Evolutionary conservation across 140 eudicot genomes (phyloP).

Genomic region (Oenanthe javanica): DNA sequence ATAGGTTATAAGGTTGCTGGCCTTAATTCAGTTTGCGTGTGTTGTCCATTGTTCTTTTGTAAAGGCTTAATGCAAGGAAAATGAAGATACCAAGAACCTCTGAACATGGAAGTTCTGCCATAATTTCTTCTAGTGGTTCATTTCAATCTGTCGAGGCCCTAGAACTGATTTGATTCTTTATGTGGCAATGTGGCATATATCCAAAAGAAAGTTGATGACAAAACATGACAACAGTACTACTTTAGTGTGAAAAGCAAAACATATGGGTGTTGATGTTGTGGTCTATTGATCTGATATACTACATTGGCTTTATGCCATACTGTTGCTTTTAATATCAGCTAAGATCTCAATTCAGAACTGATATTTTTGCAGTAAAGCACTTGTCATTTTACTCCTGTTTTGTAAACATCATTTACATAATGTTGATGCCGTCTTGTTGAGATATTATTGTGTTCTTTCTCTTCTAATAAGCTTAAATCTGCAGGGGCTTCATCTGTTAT

Average conservation of each 20-base stretch:
- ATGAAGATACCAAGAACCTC: background rate
- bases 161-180: background rate
- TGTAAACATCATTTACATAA: background rate
- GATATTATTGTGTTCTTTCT: background rate
- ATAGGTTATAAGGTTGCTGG: background rate
- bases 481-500: constrained; percentile 80
- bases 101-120: background rate
- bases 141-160: background rate
- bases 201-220: background rate
- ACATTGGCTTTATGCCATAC: background rate
- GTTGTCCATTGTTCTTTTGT: background rate
- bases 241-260: no score
- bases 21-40: background rate
- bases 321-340: no score
- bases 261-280: background rate
- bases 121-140: background rate
- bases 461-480: background rate
- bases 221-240: background rate
- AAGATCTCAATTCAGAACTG: background rate
- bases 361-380: background rate
- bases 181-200: background rate
- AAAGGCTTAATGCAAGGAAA: background rate
- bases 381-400: no score
- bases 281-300: background rate
- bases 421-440: background rate